These are phyloP conservation scores for Annona squamosa DNA, from an alignment of 164 flowering plant genomes.

Conservation along the genomic window DNA sequence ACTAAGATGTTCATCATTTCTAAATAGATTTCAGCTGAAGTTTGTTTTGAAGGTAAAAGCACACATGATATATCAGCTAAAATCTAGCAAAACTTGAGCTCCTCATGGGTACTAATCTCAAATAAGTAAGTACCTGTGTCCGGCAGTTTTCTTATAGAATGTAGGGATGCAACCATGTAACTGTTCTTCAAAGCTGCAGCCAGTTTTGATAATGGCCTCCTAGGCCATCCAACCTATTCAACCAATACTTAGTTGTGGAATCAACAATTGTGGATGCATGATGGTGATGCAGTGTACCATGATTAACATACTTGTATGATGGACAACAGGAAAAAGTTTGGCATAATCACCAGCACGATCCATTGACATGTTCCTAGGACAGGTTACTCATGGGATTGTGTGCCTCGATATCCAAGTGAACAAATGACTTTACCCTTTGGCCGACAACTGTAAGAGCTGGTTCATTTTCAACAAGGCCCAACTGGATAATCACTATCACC, in stretches of 20 bases:
- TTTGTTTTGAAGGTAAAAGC: conserved; percentile 4
- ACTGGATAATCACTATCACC: not conserved
- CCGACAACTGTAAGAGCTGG: not conserved
- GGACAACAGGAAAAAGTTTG: not conserved
- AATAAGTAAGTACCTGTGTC: conserved; percentile 49
- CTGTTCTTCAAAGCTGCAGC: conserved; percentile 90
- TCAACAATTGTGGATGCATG: not conserved
- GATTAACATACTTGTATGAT: not conserved
- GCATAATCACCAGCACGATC: not conserved
- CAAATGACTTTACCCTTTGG: not conserved
- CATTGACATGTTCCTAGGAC: not conserved
- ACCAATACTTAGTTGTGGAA: not conserved
- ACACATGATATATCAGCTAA: conserved; percentile 14
- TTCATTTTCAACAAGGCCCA: not conserved
- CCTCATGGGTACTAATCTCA: conserved; percentile 1
- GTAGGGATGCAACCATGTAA: conserved; percentile 89
- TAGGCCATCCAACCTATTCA: conserved; percentile 94
- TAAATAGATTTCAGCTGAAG: conserved; percentile 25
- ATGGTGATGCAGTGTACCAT: not conserved
- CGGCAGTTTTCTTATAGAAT: conserved; percentile 48
- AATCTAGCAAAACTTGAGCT: not conserved
- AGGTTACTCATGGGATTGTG: not conserved
- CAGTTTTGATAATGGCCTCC: conserved; percentile 78
- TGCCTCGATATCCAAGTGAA: not conserved
- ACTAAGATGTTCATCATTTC: conserved; percentile 60